These are phyloP conservation scores for Epichloe uncinata DNA, from an alignment of 2,329 filamentous ascomycete species.

Conservation along the genomic window DNA sequence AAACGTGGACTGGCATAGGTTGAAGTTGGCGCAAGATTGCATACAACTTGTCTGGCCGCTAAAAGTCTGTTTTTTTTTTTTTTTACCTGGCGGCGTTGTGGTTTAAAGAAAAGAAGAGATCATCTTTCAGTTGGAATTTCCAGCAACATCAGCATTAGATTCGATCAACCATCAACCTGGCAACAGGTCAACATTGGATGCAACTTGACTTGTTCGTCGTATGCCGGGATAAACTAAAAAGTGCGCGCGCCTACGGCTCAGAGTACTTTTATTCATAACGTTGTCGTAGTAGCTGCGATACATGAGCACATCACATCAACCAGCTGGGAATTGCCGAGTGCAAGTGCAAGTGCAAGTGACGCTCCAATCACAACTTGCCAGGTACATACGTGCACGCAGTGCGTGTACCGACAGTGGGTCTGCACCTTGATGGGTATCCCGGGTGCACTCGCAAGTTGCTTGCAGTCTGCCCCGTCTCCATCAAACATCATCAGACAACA, in stretches of 20 bases:
- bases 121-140: too few species aligned
- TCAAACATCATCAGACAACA: neutral
- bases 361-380: too few species aligned
- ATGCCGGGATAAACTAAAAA: neutral
- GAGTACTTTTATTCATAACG: too few species aligned
- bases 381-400: too few species aligned
- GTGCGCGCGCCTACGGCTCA: neutral
- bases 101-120: neutral
- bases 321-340: too few species aligned
- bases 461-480: neutral
- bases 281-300: too few species aligned
- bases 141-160: neutral
- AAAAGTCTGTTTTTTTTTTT: neutral
- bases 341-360: too few species aligned
- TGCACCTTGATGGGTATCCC: neutral
- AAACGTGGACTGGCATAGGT: slow-evolving; percentile 3
- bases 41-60: slow-evolving; percentile 1
- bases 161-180: neutral
- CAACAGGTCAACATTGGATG: neutral
- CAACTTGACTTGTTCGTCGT: neutral
- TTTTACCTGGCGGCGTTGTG: slow-evolving; percentile 1
- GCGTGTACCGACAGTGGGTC: too few species aligned
- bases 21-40: slow-evolving; percentile 4
- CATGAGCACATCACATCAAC: too few species aligned
- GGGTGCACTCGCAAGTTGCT: too few species aligned